Conservation (phyloP, 345 rosid species). For the Stellera chamaejasme region DNA sequence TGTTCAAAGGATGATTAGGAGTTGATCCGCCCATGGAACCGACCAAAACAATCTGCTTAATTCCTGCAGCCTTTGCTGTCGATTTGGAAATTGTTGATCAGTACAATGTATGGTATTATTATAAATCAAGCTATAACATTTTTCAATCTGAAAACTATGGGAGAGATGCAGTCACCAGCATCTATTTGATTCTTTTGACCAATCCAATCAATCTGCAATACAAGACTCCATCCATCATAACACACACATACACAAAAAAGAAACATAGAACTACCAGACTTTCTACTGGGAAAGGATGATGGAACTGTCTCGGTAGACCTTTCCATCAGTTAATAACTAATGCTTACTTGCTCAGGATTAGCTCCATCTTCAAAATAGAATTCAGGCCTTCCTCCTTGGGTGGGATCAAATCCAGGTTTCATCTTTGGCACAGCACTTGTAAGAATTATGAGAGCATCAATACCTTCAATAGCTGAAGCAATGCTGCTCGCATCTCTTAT, state of each 20-base stretch:
- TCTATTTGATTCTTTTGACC: slow-evolving; percentile 99
- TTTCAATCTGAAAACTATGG: slow-evolving; percentile 4
- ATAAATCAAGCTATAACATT: not conserved
- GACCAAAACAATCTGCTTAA: slow-evolving; percentile 89
- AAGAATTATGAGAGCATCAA: slow-evolving; percentile 77
- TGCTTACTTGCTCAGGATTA: slow-evolving; percentile 78
- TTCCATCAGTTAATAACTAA: not conserved
- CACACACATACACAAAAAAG: not conserved
- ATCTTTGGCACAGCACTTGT: slow-evolving; percentile 83
- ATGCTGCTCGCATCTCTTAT: slow-evolving; percentile 49
- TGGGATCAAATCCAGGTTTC: slow-evolving; percentile 85
- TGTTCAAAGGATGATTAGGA: slow-evolving; percentile 67
- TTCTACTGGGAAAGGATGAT: not conserved
- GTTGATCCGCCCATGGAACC: slow-evolving; percentile 98
- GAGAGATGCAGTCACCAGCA: slow-evolving; percentile 44
- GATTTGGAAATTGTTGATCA: slow-evolving; percentile 13
- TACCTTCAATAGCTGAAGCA: slow-evolving; percentile 56
- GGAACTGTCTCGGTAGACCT: too few species aligned
- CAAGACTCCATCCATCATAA: slow-evolving; percentile 13
- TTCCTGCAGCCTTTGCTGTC: slow-evolving; percentile 88
- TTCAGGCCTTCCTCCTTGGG: slow-evolving; percentile 83
- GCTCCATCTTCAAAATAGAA: slow-evolving; percentile 88
- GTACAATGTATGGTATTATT: not conserved
- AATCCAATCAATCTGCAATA: slow-evolving; percentile 82
- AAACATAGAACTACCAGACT: slow-evolving; percentile 1